Evolutionary conservation across 805 yeast genomes (phyloP).

Genomic region (Priceomyces carsonii): DNA sequence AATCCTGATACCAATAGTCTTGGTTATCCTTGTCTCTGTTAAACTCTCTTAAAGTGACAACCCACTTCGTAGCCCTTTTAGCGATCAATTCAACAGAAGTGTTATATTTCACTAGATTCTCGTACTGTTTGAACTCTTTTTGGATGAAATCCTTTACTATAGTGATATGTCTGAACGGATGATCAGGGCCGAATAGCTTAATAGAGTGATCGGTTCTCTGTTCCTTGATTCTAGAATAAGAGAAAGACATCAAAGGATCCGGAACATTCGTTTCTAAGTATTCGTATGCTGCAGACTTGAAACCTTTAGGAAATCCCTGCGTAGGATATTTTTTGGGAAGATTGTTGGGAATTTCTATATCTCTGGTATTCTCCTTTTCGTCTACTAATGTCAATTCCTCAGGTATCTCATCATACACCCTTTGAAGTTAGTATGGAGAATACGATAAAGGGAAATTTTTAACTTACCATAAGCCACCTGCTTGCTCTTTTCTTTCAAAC

Average conservation of each 20-base stretch:
- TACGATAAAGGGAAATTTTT: no score
- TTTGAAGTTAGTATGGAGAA: no score
- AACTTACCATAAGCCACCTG: slow-evolving; percentile 54
- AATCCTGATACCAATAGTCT: slow-evolving; percentile 29
- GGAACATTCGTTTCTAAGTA: slow-evolving; percentile 25
- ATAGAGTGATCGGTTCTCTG: slow-evolving; percentile 11
- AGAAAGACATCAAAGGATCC: slow-evolving; percentile 21
- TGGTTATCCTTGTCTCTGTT: slow-evolving; percentile 15
- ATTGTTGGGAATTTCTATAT: slow-evolving; percentile 13
- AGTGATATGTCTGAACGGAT: slow-evolving; percentile 20
- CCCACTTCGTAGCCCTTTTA: slow-evolving; percentile 20
- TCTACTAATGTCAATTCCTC: no score
- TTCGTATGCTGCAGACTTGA: slow-evolving; percentile 20
- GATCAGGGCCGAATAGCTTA: slow-evolving; percentile 17
- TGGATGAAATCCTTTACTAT: slow-evolving; percentile 19
- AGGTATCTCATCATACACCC: no score
- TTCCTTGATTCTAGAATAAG: slow-evolving; percentile 21
- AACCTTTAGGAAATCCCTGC: slow-evolving; percentile 19
- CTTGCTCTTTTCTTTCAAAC: slow-evolving; percentile 39
- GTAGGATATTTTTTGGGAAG: slow-evolving; percentile 15
- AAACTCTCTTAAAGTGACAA: slow-evolving; percentile 20
- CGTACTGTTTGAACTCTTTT: slow-evolving; percentile 19
- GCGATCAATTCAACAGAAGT: slow-evolving; percentile 29
- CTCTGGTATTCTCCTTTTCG: no score
- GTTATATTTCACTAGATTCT: slow-evolving; percentile 18